Evolutionary conservation across 2,329 filamentous ascomycete species (phyloP).

Genomic region (Cordyceps cateniannulata): DNA sequence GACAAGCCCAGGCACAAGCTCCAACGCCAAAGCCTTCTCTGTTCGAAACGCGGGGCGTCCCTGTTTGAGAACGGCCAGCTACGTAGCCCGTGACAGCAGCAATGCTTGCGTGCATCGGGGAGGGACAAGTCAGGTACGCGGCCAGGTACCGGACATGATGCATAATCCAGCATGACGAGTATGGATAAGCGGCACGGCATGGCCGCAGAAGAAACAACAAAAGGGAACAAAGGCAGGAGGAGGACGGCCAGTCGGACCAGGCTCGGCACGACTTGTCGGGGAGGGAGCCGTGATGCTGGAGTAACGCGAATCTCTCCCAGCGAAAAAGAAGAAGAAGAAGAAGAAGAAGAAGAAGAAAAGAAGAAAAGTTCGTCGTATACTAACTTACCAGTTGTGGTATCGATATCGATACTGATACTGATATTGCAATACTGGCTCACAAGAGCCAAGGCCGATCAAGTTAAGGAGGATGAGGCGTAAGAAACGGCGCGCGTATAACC

Average conservation of each 20-base stretch:
- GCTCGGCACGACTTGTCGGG: neutral
- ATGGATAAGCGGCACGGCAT: neutral
- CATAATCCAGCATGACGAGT: neutral
- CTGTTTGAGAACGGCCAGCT: neutral
- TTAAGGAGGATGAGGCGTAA: neutral
- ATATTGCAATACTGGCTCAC: too few relatives aligned
- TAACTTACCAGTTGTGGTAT: too few relatives aligned
- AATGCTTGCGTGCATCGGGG: neutral
- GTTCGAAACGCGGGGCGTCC: conserved; percentile 2
- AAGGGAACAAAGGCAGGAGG: neutral
- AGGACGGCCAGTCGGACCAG: neutral
- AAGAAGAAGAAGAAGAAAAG: too few relatives aligned
- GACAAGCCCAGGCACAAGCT: neutral
- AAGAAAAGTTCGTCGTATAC: too few relatives aligned
- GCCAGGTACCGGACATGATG: neutral
- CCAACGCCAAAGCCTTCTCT: neutral
- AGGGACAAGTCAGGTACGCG: neutral
- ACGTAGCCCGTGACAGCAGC: neutral
- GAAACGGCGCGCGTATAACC: neutral
- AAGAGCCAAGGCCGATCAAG: neutral
- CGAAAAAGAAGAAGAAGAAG: too few relatives aligned
- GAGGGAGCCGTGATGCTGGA: too few relatives aligned
- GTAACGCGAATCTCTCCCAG: too few relatives aligned
- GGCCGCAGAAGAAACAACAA: neutral
- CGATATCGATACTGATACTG: too few relatives aligned